Evolutionary conservation across 495 filamentous ascomycete species (phyloP).

Genomic region (Penicillium bialowiezense): DNA sequence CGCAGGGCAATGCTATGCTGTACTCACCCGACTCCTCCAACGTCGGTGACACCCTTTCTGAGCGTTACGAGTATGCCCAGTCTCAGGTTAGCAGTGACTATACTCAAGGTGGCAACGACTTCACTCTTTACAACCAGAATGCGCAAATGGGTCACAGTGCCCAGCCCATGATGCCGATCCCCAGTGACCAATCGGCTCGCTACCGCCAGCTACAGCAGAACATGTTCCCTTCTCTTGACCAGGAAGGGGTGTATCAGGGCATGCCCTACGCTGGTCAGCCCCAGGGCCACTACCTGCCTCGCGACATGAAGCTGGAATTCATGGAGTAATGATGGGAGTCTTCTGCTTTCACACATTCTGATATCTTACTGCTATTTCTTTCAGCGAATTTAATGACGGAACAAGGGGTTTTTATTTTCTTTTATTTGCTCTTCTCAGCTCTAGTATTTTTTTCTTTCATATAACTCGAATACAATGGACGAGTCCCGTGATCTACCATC

Average conservation of each 20-base stretch:
- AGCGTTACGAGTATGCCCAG: slow-evolving; percentile 45
- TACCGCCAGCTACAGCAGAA: slow-evolving; percentile 9
- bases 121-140: slow-evolving; percentile 37
- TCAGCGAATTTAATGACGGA: slow-evolving; percentile 6
- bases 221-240: slow-evolving; percentile 25
- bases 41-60: slow-evolving; percentile 29
- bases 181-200: neutral
- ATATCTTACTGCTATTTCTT: neutral
- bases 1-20: slow-evolving; percentile 62
- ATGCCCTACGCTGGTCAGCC: slow-evolving; percentile 13
- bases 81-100: slow-evolving; percentile 21
- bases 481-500: neutral
- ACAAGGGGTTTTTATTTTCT: neutral
- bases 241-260: slow-evolving; percentile 10
- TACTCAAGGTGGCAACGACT: slow-evolving; percentile 39
- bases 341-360: neutral
- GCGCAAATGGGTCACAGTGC: neutral
- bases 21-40: slow-evolving; percentile 53
- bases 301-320: slow-evolving; percentile 19
- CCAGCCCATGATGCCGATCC: slow-evolving; percentile 1
- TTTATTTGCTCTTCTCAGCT: neutral
- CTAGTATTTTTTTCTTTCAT: neutral
- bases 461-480: neutral
- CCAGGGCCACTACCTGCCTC: slow-evolving; percentile 9
- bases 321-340: slow-evolving; percentile 7